Conservation (phyloP, 345 rosid genomes). For the Syzygium aqueum region DNA sequence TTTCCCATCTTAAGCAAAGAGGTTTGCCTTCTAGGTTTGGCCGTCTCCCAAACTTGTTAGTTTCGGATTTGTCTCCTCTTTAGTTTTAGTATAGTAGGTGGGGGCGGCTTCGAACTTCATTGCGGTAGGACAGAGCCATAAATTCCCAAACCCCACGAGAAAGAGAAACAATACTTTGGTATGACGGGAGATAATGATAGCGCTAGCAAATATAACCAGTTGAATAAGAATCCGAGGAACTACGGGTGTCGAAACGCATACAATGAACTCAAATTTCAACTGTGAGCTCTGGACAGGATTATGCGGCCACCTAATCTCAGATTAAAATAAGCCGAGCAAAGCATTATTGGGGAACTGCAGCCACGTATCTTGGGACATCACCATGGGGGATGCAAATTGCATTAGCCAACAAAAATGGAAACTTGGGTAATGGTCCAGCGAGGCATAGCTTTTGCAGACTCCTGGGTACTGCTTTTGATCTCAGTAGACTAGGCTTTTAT, state of each 20-base stretch:
- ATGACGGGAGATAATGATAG: neutral
- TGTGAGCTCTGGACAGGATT: neutral
- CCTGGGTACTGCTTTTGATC: neutral
- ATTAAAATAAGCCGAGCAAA: neutral
- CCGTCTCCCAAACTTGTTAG: neutral
- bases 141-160: neutral
- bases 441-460: neutral
- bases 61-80: neutral
- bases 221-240: neutral
- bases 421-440: neutral
- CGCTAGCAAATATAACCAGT: neutral
- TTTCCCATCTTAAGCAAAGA: neutral
- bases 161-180: neutral
- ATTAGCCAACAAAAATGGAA: neutral
- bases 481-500: neutral
- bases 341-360: neutral
- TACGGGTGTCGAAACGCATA: neutral
- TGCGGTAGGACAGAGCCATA: neutral
- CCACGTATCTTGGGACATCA: neutral
- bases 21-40: neutral
- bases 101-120: neutral
- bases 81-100: neutral
- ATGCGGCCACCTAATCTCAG: neutral
- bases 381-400: neutral
- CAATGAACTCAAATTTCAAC: neutral